A percentile compares a stretch with the other conserved stretches of the same genome.
phyloP scores from a whole-genome alignment of 176 grass and related monocot genomes.

The Cymbopogon citratus region DNA sequence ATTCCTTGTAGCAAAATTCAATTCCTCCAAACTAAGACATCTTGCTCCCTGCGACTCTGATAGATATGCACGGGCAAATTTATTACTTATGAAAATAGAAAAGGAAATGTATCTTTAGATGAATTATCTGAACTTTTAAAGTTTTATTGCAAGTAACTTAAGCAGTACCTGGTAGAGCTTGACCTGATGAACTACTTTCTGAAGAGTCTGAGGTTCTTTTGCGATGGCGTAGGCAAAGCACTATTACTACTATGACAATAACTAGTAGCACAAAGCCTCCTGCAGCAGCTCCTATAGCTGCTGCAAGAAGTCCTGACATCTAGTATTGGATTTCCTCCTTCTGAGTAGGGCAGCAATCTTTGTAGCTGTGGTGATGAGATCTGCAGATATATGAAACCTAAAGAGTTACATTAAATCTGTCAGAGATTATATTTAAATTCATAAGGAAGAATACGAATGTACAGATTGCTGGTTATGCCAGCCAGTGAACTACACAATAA shows the following conservation, averaged over 20 bases:
- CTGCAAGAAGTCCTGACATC: slow-evolving; percentile 78
- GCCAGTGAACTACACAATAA: slow-evolving; percentile 1
- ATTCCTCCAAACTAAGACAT: slow-evolving; percentile 61
- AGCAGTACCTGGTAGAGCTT: slow-evolving; percentile 59
- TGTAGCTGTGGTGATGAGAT: slow-evolving; percentile 6
- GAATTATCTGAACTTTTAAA: slow-evolving; percentile 13
- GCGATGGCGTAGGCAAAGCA: slow-evolving; percentile 32
- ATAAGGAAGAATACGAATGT: background rate
- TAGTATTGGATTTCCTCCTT: slow-evolving; percentile 54
- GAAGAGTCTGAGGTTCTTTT: slow-evolving; percentile 65
- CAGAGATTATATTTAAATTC: slow-evolving; percentile 6
- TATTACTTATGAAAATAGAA: slow-evolving; percentile 9
- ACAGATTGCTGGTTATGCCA: background rate
- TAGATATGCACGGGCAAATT: background rate
- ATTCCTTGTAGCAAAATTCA: slow-evolving; percentile 70
- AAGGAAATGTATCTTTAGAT: slow-evolving; percentile 6
- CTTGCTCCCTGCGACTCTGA: slow-evolving; percentile 52
- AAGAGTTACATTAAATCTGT: slow-evolving; percentile 7
- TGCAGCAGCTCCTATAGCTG: slow-evolving; percentile 78
- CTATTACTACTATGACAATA: slow-evolving; percentile 30
- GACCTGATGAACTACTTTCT: slow-evolving; percentile 65
- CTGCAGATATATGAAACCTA: slow-evolving; percentile 36
- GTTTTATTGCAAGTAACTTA: background rate
- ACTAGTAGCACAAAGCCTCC: slow-evolving; percentile 57
- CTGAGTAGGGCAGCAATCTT: slow-evolving; percentile 24